phyloP scores from a whole-genome alignment of 805 yeast genomes.

The Saturnispora serradocipensis region DNA sequence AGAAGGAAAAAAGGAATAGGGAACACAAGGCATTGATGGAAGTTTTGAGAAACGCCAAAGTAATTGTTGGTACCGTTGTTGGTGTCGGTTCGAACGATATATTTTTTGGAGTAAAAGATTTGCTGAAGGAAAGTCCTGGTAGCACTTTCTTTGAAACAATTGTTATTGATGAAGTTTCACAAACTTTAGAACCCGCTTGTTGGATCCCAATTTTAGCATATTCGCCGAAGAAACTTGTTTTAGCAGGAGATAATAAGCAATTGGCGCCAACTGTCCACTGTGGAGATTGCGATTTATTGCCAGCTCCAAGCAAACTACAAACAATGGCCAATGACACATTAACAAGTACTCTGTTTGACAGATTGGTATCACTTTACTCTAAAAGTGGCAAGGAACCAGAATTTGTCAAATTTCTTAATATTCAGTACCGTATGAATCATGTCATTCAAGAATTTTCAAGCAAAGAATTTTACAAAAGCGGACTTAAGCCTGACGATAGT shows the following conservation, averaged over 20 bases:
- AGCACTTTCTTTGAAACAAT: conserved; percentile 55
- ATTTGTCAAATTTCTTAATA: conserved; percentile 48
- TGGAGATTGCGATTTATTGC: conserved; percentile 11
- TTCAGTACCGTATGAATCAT: conserved; percentile 83
- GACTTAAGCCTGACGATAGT: conserved; percentile 50
- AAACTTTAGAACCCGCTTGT: conserved; percentile 88
- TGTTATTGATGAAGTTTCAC: conserved; percentile 93
- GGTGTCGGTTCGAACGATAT: conserved; percentile 6
- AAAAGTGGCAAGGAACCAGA: conserved; percentile 30
- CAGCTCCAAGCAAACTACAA: conserved; percentile 23
- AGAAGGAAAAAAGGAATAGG: conserved; percentile 59
- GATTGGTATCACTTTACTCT: conserved; percentile 45
- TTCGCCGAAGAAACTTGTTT: conserved; percentile 48
- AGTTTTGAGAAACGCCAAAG: conserved; percentile 50
- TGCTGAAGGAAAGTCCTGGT: conserved; percentile 1
- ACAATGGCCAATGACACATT: conserved; percentile 36
- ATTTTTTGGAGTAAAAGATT: conserved; percentile 6
- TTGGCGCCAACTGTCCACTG: conserved; percentile 80
- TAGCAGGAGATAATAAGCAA: conserved; percentile 93
- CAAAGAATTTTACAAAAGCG: conserved; percentile 48
- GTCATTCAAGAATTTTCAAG: conserved; percentile 76
- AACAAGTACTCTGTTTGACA: conserved; percentile 70
- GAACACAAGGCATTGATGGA: conserved; percentile 57
- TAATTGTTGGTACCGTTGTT: conserved; percentile 64
- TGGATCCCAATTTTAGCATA: conserved; percentile 86